A percentile compares a stretch with the other conserved stretches of the same genome.
Conservation (phyloP, 139 green algal genomes). For the Chlamydomonas incerta region DNA sequence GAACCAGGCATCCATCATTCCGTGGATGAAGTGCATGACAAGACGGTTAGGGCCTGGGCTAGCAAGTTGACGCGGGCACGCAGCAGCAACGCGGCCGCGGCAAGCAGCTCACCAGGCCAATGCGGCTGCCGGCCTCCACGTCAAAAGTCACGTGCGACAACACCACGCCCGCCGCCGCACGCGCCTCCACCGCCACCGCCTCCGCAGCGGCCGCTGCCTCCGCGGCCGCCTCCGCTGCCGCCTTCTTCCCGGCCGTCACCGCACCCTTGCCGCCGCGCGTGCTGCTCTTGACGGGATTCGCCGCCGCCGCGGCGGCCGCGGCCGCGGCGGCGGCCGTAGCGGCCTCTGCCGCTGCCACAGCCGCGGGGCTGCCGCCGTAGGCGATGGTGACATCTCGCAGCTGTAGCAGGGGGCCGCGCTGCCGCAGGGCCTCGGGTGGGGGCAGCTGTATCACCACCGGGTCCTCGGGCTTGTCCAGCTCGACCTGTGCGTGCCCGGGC, state of each 20-base stretch:
- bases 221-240: not conserved
- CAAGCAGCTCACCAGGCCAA: constrained; percentile 64
- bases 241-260: not conserved
- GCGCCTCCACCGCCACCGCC: not conserved
- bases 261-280: not conserved
- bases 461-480: constrained; percentile 52
- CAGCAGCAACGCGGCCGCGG: too few relatives aligned
- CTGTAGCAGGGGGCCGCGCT: constrained; percentile 67
- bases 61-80: too few relatives aligned
- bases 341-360: constrained; percentile 21
- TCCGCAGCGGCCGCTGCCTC: not conserved
- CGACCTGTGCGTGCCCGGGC: constrained; percentile 12
- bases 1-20: too few relatives aligned
- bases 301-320: constrained; percentile 55
- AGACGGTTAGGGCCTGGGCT: too few relatives aligned
- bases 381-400: constrained; percentile 58
- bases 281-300: constrained; percentile 50
- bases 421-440: constrained; percentile 51
- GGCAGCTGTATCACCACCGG: constrained; percentile 50
- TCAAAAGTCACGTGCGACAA: constrained; percentile 57
- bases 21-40: too few relatives aligned
- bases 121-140: constrained; percentile 66
- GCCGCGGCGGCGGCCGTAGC: constrained; percentile 45
- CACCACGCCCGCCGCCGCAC: constrained; percentile 12
- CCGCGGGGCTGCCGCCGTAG: not conserved